phyloP scores from a whole-genome alignment of 73 alveolate genomes.

The Effrenium voratum region DNA sequence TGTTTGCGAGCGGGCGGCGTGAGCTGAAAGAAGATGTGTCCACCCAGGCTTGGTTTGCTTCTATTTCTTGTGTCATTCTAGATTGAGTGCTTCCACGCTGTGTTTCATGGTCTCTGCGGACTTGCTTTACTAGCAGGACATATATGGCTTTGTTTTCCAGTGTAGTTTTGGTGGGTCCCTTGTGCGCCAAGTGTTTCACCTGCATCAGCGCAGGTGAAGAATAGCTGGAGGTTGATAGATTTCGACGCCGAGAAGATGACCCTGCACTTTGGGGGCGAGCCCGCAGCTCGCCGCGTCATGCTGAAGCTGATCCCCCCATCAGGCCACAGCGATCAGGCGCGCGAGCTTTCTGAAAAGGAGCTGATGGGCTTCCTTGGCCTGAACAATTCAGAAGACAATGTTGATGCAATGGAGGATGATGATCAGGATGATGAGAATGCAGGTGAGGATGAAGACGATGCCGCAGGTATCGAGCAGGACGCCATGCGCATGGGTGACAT shows the following conservation, averaged over 20 bases:
- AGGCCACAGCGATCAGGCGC: too few relatives aligned
- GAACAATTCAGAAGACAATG: not conserved
- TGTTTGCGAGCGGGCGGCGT: too few relatives aligned
- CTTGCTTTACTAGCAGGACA: not conserved
- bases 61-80: not conserved
- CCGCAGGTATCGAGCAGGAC: not conserved
- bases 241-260: not conserved
- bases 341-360: not conserved
- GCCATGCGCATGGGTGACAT: not conserved
- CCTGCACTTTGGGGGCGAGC: not conserved
- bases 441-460: not conserved
- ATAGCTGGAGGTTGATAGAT: not conserved
- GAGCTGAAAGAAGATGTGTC: too few relatives aligned
- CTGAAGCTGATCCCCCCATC: not conserved
- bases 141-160: not conserved
- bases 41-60: too few relatives aligned
- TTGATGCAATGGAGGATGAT: not conserved
- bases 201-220: not conserved
- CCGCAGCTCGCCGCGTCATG: not conserved
- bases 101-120: not conserved
- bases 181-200: not conserved
- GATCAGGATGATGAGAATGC: not conserved
- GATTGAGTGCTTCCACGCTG: not conserved
- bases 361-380: not conserved
- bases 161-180: not conserved